These are phyloP conservation scores for Epicoccum nigrum DNA, from an alignment of 2,329 filamentous ascomycete species.

Conservation along the genomic window DNA sequence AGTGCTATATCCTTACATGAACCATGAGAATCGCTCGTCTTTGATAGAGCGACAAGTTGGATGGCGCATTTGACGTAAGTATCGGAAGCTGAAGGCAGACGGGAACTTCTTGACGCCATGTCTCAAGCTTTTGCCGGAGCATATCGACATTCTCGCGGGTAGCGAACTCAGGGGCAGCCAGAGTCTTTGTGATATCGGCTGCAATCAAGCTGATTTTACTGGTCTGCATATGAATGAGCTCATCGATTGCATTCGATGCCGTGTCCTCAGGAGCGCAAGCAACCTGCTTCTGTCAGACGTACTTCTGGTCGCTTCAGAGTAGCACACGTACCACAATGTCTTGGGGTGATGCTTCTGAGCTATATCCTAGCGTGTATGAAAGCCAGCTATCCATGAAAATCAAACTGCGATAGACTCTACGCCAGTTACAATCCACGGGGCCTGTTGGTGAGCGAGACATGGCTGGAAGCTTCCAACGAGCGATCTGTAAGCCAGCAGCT, in stretches of 20 bases:
- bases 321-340: constrained; percentile 36
- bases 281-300: constrained; percentile 30
- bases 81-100: constrained; percentile 37
- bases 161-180: constrained; percentile 38
- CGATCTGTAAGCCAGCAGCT: constrained; percentile 47
- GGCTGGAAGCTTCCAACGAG: constrained; percentile 38
- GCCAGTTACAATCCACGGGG: constrained; percentile 27
- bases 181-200: constrained; percentile 43
- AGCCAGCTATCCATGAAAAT: constrained; percentile 50
- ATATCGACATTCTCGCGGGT: constrained; percentile 38
- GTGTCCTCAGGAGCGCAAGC: constrained; percentile 24
- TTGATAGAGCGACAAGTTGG: constrained; percentile 38
- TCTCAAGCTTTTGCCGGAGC: constrained; percentile 42
- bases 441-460: constrained; percentile 7
- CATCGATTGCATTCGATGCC: constrained; percentile 31
- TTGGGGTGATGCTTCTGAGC: constrained; percentile 35
- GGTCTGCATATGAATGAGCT: constrained; percentile 43
- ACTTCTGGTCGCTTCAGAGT: not conserved
- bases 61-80: constrained; percentile 33
- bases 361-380: constrained; percentile 47
- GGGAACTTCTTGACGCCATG: constrained; percentile 44
- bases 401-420: constrained; percentile 41
- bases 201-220: constrained; percentile 46
- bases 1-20: constrained; percentile 31
- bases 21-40: constrained; percentile 46